Evolutionary conservation across 1,139 yeast species (phyloP), one percentile per base, ranked within the genome.

Genomic region (Yamadazyma buinensis): DNA sequence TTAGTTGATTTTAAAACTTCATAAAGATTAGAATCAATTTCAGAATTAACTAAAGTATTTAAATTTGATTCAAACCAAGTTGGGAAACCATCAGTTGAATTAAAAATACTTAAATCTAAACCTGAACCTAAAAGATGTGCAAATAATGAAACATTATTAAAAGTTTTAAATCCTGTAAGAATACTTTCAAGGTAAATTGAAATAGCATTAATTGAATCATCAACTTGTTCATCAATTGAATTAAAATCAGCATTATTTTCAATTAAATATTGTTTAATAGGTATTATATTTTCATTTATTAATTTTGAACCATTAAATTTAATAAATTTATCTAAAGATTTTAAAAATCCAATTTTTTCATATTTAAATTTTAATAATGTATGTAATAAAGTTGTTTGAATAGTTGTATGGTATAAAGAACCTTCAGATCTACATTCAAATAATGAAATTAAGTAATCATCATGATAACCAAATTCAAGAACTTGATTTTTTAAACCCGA

Each of bases 401-500:
- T 47, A 2, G 76, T 56, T 1, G 57, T 67, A 39, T 75, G 72
- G 34, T 72, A 72, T 13, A 84, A 57, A 4, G 64, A 73, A 12
- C 84, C 85, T 51, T 84, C 94, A 4, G 81, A 67, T 27, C 60
- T 62, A 17, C 69, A 59, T 40, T 73, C 80, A 46, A 78, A 78
- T 15, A 83, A 52, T 8, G 62, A 59, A 15, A 61, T 44, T 21
- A 83, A 51, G 3, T 56, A 38, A 52, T 10, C 37, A 29, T 52
- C 67, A 37, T 41, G 61, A 7, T 20, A 19, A 23, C 47, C 80
- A 46, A 26, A 69, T 42, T 37, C 45, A 31, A 61, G 43, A 8
- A 51, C 45, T 39, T 49, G 30, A 0, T 50, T 51, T 24, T 57
- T 51, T 23, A 84, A 57, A 0, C 86, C 90, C 7, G 59, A 47